Base-by-base conservation (phyloP, 1,284 basidiomycete species). In the Apiotrichum gamsii region DNA sequence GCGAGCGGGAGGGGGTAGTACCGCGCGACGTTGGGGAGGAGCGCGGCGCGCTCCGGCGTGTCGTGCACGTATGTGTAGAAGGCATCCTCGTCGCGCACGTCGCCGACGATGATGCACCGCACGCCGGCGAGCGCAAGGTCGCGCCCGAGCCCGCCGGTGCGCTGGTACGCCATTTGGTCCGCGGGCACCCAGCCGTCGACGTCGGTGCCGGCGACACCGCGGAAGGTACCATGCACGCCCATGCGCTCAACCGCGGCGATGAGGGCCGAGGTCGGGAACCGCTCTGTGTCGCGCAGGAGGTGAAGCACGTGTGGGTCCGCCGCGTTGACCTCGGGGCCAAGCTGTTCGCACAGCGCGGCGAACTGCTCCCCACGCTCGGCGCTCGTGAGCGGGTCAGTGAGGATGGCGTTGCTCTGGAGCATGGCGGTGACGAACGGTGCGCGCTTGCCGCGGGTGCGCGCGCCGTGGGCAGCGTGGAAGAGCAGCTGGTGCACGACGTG, bases 401-500 rank as follows among this genome's bases (percentile, higher is more conserved):
- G 61, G 13, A 88, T 82, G 1, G 82, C 81, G 58, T 87, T 87
- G 5, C 83, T 86, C 58, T 84, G 82, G 19, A 85, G 65, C 11
- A 78, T 58, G 1, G 82, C 84, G 15, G 80, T 80, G 19, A 76
- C 75, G 61, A 87, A 84, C 0, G 85, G 84, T 0, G 83, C 78
- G 21, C 64, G 62, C 47, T 13, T 18, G 4, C 16, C 20, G 3
- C 45, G 9, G 6, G 28, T 19, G 3, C 16, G 28, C 4, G 28
- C 20, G 0, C 33, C 81, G n/a, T 76, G 75, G 3, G 83, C 84
- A 18, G 78, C 82, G 54, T 81, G 79, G 49, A 86, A 83, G 5
- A 87, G 72, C 8, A 85, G 65, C 64, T 87, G 83, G 57, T 86
- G 84, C 0, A 85, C 80, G 0, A 85, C 80, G 67, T 87, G 83